Evolutionary conservation across 208 protist species (phyloP), one percentile per base, ranked within the genome.

Genomic region (Baffinella frigidus): DNA sequence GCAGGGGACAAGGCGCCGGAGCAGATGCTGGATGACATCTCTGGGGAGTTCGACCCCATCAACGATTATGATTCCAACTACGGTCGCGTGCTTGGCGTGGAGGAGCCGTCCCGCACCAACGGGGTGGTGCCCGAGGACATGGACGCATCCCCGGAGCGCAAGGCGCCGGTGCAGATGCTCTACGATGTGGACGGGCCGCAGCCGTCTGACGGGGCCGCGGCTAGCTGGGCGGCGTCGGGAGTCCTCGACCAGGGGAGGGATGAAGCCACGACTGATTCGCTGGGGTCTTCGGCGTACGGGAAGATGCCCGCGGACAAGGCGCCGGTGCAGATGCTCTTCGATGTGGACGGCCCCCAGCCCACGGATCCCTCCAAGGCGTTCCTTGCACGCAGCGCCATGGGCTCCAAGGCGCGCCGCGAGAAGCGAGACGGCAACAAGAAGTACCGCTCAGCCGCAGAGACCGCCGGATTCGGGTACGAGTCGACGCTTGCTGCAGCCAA

Each of bases 31-130:
- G 2, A 4, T 35, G 71, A 80, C 71, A 30, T 41, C 56, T 64
- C 56, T n/a, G 71, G 71, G 30, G 71, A 80, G 71, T 80, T 80
- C 71, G 71, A 80, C 43, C 71, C 71, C 24, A 80, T 80, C 71
- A 24, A 41, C 20, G 71, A 80, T 35, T 17, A 17, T 30, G 71
- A 80, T 35, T 36, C 24, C 71, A 80, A 80, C 71, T 80, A 80
- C 71, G 71, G 39, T 35, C 71, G 71, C 43, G 71, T 48, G 30
- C 1, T 80, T 35, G 71, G 24, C 71, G 41, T 80, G 30, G 41
- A 80, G 71, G 1, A 41, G 39, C 30, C 43, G 7, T 80, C 71
- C 24, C 36, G 71, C 39, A 80, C 71, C 39, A 80, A 80, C 71
- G 39, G 39, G 30, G 71, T 30, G 5, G 17, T 80, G 24, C 36